These are phyloP conservation scores for Colletotrichum sp. DNA, from an alignment of 2,329 filamentous ascomycete species.

Conservation along the genomic window DNA sequence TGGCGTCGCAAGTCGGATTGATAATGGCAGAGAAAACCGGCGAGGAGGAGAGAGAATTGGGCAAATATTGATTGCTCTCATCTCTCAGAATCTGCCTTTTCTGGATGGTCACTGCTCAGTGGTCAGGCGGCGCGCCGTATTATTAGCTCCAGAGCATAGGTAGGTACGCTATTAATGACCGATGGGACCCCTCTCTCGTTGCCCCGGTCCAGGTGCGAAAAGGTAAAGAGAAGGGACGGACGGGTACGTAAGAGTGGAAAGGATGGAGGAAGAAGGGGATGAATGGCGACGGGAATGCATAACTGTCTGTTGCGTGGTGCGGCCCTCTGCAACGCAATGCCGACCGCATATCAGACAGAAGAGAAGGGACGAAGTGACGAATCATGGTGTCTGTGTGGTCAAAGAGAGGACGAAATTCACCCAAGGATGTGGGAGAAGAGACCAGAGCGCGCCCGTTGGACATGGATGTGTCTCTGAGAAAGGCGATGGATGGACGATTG, in stretches of 20 bases:
- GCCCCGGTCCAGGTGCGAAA: neutral
- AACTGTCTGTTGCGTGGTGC: neutral
- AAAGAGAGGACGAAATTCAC: neutral
- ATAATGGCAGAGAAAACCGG: neutral
- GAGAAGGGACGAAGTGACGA: neutral
- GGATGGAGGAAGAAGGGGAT: neutral
- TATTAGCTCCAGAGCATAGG: neutral
- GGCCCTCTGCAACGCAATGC: neutral
- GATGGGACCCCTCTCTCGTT: neutral
- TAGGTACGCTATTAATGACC: neutral
- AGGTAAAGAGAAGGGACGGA: neutral
- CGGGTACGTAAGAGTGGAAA: neutral
- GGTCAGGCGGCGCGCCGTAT: neutral
- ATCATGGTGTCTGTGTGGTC: neutral
- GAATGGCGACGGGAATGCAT: neutral
- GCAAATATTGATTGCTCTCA: constrained; percentile 7
- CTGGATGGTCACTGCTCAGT: neutral
- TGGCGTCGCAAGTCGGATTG: neutral
- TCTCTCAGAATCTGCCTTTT: neutral
- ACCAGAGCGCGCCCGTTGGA: neutral
- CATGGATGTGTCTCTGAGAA: neutral
- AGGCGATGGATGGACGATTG: neutral
- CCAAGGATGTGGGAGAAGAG: neutral
- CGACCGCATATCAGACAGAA: neutral
- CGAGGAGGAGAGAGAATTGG: neutral